Base-by-base conservation (phyloP, 306 rosid genomes). In the Quercus cerris region DNA sequence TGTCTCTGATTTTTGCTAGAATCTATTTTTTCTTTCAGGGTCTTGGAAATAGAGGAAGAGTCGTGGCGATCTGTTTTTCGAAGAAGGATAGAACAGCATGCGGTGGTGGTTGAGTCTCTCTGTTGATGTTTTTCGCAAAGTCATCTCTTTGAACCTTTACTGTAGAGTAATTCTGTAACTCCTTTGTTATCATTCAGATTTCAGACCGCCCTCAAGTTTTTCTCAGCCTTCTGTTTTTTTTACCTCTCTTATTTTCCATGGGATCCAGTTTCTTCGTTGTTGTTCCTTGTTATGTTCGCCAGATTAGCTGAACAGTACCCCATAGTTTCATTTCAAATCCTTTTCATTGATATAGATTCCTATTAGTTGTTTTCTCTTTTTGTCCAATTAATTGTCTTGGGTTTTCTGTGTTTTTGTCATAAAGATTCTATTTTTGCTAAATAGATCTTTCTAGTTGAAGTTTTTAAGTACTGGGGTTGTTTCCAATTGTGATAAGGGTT, bases 161-260 rank as follows among this genome's bases (percentile, higher is more conserved):
- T 96, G 99, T 88, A 96, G 84, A 90, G 99, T 96, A 23, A 96
- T 96, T 89, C 98, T 93, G 88, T 96, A 96, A 80, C 25, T 77
- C 77, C 22, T 38, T 52, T 13, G n/a, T 46, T 35, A 35, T 58
- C 38, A 82, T 74, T 46, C 27, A 23, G 44, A 44, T 17, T 38
- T 38, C 46, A 38, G 46, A 38, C 22, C 70, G 5, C 4, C 20
- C 10, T 23, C 44, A 44, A 33, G 49, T 58, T 44, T 75, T 75
- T 74, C 78, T 69, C 30, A 4, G 22, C 33, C 62, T 23, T 54
- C 55, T 73, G 1, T 75, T 0, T 75, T 33, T 35, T 12, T 41
- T 55, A 2, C 49, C 5, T 49, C 2, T 57, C 1, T 28, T 71
- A 5, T 49, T 38, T 70, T 72, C 92, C 90, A 96, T 96, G 99